Evolutionary conservation across 306 rosid genomes (phyloP).

Genomic region (Cucurbita argyrosperma): DNA sequence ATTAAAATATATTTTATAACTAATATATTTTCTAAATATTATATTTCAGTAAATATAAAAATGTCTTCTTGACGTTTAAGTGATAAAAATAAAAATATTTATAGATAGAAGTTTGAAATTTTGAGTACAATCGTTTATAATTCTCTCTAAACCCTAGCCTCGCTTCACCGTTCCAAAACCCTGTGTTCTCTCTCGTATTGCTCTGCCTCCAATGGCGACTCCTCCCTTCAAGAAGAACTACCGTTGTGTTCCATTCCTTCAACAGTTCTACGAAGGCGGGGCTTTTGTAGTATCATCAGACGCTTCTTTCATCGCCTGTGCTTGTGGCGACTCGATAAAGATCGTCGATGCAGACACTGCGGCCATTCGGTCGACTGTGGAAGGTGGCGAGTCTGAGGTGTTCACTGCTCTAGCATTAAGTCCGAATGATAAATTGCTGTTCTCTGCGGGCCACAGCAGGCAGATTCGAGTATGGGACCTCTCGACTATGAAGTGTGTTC

Average conservation of each 20-base stretch:
- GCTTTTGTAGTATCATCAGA: constrained; percentile 68
- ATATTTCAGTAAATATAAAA: too few relatives aligned
- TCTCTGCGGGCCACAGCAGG: constrained; percentile 64
- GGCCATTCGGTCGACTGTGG: constrained; percentile 50
- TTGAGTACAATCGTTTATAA: too few relatives aligned
- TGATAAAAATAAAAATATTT: too few relatives aligned
- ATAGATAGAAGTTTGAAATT: too few relatives aligned
- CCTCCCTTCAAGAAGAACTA: constrained; percentile 41
- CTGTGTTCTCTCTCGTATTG: not conserved
- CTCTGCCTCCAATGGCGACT: constrained; percentile 30
- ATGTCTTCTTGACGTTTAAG: too few relatives aligned
- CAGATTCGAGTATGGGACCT: constrained; percentile 87
- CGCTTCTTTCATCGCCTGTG: constrained; percentile 63
- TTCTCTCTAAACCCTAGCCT: not conserved
- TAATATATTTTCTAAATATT: too few relatives aligned
- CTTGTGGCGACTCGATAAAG: constrained; percentile 57
- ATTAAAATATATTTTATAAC: too few relatives aligned
- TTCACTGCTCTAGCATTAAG: constrained; percentile 59
- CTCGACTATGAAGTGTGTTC: constrained; percentile 50
- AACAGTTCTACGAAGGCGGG: constrained; percentile 81
- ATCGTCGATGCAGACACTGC: constrained; percentile 62
- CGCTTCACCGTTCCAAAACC: not conserved
- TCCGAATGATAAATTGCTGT: constrained; percentile 55
- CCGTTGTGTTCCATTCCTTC: constrained; percentile 55
- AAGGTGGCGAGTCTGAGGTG: constrained; percentile 55